These are phyloP conservation scores for Ophiocordyceps sinensis DNA, from an alignment of 2,329 filamentous ascomycete species.

Conservation along the genomic window DNA sequence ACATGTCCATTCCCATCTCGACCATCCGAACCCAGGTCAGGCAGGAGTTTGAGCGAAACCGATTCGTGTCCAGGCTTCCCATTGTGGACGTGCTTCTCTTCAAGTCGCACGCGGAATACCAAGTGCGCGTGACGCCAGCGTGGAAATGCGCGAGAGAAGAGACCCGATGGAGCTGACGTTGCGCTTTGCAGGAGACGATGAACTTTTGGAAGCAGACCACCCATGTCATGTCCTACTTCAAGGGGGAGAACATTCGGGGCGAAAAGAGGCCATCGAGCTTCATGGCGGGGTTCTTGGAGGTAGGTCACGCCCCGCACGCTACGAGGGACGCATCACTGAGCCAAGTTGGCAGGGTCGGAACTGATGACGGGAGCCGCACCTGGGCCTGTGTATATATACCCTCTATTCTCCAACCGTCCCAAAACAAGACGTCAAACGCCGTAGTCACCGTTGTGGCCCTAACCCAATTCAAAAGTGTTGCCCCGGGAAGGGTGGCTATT, in stretches of 20 bases:
- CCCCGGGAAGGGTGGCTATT: not conserved
- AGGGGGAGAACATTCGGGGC: slow-evolving; percentile 66
- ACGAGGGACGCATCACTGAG: not conserved
- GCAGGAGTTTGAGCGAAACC: slow-evolving; percentile 91
- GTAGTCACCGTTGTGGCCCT: not conserved
- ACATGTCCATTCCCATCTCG: slow-evolving; percentile 75
- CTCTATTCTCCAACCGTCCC: not conserved
- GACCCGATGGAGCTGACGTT: not conserved
- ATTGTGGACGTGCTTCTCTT: slow-evolving; percentile 82
- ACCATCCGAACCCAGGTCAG: slow-evolving; percentile 83
- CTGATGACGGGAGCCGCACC: slow-evolving; percentile 21
- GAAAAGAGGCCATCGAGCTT: slow-evolving; percentile 67
- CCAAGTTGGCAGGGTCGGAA: slow-evolving; percentile 34
- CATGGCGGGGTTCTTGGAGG: slow-evolving; percentile 91
- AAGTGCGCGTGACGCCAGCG: slow-evolving; percentile 42
- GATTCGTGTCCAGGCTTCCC: slow-evolving; percentile 78
- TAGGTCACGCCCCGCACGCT: slow-evolving; percentile 25
- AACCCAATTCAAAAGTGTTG: not conserved
- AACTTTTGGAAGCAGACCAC: slow-evolving; percentile 98
- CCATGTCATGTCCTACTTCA: slow-evolving; percentile 95
- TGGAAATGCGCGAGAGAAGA: not conserved
- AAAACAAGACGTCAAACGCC: not conserved
- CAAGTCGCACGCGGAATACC: slow-evolving; percentile 86
- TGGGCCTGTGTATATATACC: slow-evolving; percentile 18
- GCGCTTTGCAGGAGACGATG: slow-evolving; percentile 69